phyloP scores from a whole-genome alignment of 768 basidiomycete species.

The Sistotremastrum niveocremeum region DNA sequence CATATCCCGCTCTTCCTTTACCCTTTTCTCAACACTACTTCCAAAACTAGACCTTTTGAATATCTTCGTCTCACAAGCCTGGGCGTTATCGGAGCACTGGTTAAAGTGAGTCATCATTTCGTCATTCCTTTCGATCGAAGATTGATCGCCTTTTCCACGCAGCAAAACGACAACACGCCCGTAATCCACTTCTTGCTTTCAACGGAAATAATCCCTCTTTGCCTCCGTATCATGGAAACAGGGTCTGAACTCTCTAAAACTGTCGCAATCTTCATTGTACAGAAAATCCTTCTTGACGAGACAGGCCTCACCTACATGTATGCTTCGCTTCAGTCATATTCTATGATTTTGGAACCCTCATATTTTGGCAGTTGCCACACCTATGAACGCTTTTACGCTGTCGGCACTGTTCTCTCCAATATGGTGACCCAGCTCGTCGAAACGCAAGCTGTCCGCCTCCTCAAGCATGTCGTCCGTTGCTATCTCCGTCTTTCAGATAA shows the following conservation, averaged over 20 bases:
- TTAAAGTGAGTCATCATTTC: slow-evolving; percentile 51
- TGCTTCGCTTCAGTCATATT: too few relatives aligned
- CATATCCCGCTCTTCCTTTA: slow-evolving; percentile 94
- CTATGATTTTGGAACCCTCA: too few relatives aligned
- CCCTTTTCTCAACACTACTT: slow-evolving; percentile 97
- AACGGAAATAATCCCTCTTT: slow-evolving; percentile 98
- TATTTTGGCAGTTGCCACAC: slow-evolving; percentile 73
- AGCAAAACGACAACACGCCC: slow-evolving; percentile 99
- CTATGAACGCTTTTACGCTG: slow-evolving; percentile 99
- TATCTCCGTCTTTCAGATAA: slow-evolving; percentile 95
- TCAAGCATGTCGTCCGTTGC: slow-evolving; percentile 97
- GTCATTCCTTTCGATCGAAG: background rate
- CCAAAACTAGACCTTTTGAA: slow-evolving; percentile 98
- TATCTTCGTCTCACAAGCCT: slow-evolving; percentile 97
- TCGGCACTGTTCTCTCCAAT: slow-evolving; percentile 94
- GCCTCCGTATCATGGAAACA: slow-evolving; percentile 98
- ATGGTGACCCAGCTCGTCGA: slow-evolving; percentile 99
- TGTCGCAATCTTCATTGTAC: slow-evolving; percentile 98
- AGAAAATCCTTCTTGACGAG: slow-evolving; percentile 52
- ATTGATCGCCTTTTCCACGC: slow-evolving; percentile 1
- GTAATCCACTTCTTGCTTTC: slow-evolving; percentile 98
- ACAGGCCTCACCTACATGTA: slow-evolving; percentile 15
- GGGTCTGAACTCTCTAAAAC: slow-evolving; percentile 98
- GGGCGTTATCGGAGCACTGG: slow-evolving; percentile 97
- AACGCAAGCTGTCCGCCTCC: slow-evolving; percentile 87